Percentiles rank a stretch among this genome's conserved stretches.
These are phyloP conservation scores for Alternaria brassicicola DNA, from an alignment of 2,329 filamentous ascomycete species.

Conservation along the genomic window DNA sequence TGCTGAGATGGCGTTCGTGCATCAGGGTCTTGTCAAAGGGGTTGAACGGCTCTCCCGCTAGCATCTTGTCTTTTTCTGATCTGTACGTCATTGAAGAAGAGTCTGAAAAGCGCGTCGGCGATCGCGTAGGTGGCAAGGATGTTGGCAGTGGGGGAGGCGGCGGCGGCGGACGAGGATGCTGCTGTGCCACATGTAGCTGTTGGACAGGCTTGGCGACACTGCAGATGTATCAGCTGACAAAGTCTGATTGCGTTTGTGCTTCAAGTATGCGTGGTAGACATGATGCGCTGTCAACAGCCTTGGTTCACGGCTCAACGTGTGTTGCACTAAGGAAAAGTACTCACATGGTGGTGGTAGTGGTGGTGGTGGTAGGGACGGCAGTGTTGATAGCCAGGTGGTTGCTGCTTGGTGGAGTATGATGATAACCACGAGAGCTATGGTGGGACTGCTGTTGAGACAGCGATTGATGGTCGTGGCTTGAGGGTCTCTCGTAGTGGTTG, in stretches of 20 bases:
- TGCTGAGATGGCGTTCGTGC: conserved; percentile 84
- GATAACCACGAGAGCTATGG: conserved; percentile 40
- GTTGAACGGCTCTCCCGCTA: conserved; percentile 77
- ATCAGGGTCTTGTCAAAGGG: conserved; percentile 79
- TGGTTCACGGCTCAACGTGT: not conserved
- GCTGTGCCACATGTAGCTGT: conserved; percentile 36
- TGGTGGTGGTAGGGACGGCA: conserved; percentile 19
- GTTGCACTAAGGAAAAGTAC: not conserved
- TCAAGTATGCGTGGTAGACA: not conserved
- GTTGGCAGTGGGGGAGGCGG: conserved; percentile 25
- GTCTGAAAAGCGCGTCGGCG: conserved; percentile 31
- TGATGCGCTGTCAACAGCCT: not conserved
- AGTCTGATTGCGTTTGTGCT: not conserved
- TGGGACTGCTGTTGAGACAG: conserved; percentile 33
- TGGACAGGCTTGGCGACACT: conserved; percentile 48
- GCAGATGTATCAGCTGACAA: conserved; percentile 1
- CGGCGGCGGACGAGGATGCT: conserved; percentile 29
- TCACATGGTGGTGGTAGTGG: conserved; percentile 16
- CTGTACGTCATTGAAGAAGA: conserved; percentile 47
- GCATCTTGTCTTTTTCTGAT: conserved; percentile 90
- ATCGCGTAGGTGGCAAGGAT: conserved; percentile 28
- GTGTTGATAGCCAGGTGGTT: conserved; percentile 32
- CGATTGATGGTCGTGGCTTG: conserved; percentile 33
- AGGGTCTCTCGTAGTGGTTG: conserved; percentile 26
- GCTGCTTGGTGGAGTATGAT: conserved; percentile 39